Base-by-base conservation (phyloP, 1,139 yeast genomes). In the Martiniozyma asiatica region DNA sequence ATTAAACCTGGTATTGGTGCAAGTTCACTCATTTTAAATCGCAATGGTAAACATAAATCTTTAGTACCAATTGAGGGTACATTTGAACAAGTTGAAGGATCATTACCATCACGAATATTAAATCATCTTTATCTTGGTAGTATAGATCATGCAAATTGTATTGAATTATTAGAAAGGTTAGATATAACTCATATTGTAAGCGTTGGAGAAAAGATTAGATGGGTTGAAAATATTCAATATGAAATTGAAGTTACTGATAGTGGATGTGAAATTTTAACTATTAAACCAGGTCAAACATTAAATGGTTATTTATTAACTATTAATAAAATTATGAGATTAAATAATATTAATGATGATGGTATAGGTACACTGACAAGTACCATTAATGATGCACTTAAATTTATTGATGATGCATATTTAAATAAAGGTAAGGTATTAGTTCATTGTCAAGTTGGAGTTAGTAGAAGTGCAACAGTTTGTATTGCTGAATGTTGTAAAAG, bases 391-490 rank as follows among this genome's bases (percentile, higher is more conserved):
- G 63, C 68, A 26, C 44, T 66, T 26, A 52, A 55, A 8, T 65
- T 63, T 37, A 47, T 65, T 22, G 66, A 61, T 26, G 59, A 53
- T 21, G 62, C 63, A 11, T 51, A 50, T 38, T 43, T 49, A 19
- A 40, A 46, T 2, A 50, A 44, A 19, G 68, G 63, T 26, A 71
- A 64, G 23, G 75, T 82, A 0, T 57, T 85, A 33, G 84, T 82
- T 12, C 95, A 85, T 50, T 85, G 96, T 50, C 75, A 84, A 47
- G 93, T 81, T 34, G 96, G 96, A 1, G 96, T 85, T 4, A 81
- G 94, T 0, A 61, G 96, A 34, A 78, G 92, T 14, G 96, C 95
- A 0, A 75, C 94, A 0, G 79, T 87, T 24, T 79, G 93, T 42
- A 81, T 85, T 40, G 95, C 96, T 3, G 87, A 81, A 47, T 77